Conservation (phyloP, 2,329 filamentous ascomycete genomes). For the Byssochlamys sp. region DNA sequence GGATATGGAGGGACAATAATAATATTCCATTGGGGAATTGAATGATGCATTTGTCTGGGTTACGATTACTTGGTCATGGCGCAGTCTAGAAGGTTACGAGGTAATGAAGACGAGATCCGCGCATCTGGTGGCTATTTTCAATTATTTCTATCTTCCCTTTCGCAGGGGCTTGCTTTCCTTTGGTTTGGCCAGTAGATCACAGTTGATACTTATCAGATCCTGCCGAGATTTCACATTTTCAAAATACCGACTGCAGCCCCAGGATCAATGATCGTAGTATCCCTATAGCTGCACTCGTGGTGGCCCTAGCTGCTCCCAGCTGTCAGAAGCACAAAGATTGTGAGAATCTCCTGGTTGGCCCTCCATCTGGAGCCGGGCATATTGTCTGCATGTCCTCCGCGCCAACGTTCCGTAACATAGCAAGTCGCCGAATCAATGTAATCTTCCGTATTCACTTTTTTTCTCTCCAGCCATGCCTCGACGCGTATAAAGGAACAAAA, state of each 20-base stretch:
- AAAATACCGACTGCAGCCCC: neutral
- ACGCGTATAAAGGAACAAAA: neutral
- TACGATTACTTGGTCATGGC: neutral
- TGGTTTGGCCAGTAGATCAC: neutral
- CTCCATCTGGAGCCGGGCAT: neutral
- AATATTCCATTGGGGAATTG: neutral
- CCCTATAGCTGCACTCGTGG: neutral
- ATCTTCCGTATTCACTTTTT: neutral
- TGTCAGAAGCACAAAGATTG: neutral
- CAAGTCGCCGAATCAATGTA: neutral
- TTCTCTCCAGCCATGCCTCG: neutral
- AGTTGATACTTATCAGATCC: neutral
- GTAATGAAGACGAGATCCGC: neutral
- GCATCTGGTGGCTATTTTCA: neutral
- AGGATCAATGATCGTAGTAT: neutral
- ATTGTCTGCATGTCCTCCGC: neutral
- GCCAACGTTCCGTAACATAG: neutral
- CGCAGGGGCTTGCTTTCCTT: neutral
- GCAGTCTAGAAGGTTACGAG: neutral
- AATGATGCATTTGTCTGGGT: no score
- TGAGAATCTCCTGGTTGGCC: neutral
- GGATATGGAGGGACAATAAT: slow-evolving; percentile 59
- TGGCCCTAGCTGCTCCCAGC: neutral
- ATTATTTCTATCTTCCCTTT: neutral
- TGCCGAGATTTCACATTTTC: neutral